These are phyloP conservation scores for Lactarius sp. DNA, from an alignment of 768 basidiomycete species.

Conservation along the genomic window DNA sequence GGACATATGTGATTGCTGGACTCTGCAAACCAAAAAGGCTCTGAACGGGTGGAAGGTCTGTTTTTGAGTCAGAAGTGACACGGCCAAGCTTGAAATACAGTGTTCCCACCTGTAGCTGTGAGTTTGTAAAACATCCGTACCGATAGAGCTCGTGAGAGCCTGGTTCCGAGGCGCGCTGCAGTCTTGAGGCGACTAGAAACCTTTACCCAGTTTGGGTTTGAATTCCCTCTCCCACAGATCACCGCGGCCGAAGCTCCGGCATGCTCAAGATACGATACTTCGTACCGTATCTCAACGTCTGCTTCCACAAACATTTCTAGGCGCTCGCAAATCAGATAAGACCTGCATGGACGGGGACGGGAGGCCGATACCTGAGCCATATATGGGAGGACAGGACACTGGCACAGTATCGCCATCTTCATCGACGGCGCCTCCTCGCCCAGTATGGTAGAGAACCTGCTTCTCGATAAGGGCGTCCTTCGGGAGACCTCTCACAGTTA, in stretches of 20 bases:
- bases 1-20: constrained; percentile 45
- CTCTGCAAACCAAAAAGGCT: constrained; percentile 9
- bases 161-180: constrained; percentile 21
- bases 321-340: constrained; percentile 6
- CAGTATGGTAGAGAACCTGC: constrained; percentile 68
- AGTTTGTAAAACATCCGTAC: constrained; percentile 44
- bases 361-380: constrained; percentile 38
- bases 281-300: constrained; percentile 7
- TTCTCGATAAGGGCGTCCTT: constrained; percentile 72
- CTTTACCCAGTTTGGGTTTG: constrained; percentile 6
- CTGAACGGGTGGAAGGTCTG: constrained; percentile 10
- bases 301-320: constrained; percentile 9
- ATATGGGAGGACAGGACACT: constrained; percentile 36
- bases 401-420: constrained; percentile 44
- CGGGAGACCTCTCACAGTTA: constrained; percentile 60
- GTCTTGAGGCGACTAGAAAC: constrained; percentile 18
- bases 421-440: constrained; percentile 44
- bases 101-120: constrained; percentile 24
- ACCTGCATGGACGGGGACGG: not conserved
- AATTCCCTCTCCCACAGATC: constrained; percentile 21
- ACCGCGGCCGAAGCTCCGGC: constrained; percentile 16
- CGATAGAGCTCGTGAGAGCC: constrained; percentile 34
- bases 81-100: not conserved
- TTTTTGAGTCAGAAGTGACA: not conserved
- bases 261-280: constrained; percentile 8